These are phyloP conservation scores for Adansonia grandidieri DNA, from an alignment of 441 rosid species.

Conservation along the genomic window DNA sequence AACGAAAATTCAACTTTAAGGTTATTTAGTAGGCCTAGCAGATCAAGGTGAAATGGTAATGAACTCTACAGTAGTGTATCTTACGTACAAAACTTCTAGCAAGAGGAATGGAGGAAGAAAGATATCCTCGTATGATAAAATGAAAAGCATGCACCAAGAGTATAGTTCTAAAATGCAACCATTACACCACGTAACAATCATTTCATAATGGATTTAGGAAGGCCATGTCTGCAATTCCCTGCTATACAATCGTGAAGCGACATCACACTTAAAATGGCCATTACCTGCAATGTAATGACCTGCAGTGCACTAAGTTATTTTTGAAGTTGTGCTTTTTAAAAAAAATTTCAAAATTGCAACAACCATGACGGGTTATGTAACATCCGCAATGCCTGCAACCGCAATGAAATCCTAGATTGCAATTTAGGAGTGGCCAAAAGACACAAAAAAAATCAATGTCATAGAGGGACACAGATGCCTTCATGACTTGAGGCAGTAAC, in stretches of 20 bases:
- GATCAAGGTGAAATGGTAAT: not conserved
- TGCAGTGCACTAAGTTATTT: not conserved
- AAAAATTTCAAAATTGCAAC: not conserved
- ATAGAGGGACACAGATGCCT: not conserved
- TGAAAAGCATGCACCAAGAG: too few species aligned
- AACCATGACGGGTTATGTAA: not conserved
- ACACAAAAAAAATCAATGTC: not conserved
- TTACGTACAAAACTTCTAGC: not conserved
- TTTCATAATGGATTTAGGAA: not conserved
- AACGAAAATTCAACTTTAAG: not conserved
- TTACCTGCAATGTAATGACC: too few species aligned
- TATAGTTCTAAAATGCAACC: too few species aligned
- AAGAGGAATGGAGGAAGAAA: not conserved
- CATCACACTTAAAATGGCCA: too few species aligned
- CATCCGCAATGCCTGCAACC: not conserved
- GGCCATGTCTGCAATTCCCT: not conserved
- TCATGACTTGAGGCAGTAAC: slow-evolving; percentile 1
- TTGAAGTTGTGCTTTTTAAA: not conserved
- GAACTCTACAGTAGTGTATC: not conserved
- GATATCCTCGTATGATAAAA: not conserved
- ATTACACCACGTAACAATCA: not conserved
- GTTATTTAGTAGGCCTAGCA: not conserved
- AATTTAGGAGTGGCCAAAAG: not conserved
- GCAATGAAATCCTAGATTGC: not conserved
- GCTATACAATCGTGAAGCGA: not conserved